Evolutionary conservation across 192 early-diverging fungal species (phyloP), one percentile per base, ranked within the genome.

Genomic region (Linnemannia elongata): DNA sequence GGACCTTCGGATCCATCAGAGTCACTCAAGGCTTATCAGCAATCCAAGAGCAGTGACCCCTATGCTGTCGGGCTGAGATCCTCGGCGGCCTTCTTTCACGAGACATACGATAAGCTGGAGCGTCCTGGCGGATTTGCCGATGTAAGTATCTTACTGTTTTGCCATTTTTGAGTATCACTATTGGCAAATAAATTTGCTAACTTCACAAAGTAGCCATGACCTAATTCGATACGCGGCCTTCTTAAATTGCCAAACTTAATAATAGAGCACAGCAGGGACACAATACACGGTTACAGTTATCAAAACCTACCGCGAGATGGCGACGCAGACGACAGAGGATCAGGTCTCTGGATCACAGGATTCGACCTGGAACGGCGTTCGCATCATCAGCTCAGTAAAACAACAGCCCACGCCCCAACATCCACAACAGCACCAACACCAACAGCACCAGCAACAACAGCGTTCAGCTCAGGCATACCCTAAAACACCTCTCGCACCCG

Each of bases 271-370:
- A 52, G n/a, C 68, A 33, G 79, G 85, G 17, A 75, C 76, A 22
- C 74, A 72, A 36, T 63, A 68, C 22, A 71, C 69, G 4, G 76
- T 75, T 15, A 81, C 76, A 1, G 38, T 78, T 0, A 49, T 69
- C 33, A 87, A 73, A 44, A 87, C 76, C 0, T 87, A 68, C 42
- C 38, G 76, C 27, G 85, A 87, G 68, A 87, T 81, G 79, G 79
- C 79, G 12, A 87, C 85, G 15, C 85, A 87, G 42, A 87, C 85
- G 8, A 87, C 85, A 17, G 85, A 87, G 41, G 85, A 87, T 27
- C 75, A 78, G 17, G 45, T 86, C 33, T 3, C 30, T 15, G 17
- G 12, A 20, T 66, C 27, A 13, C n/a, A 77, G 24, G 76, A 75
- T 0, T 75, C 85, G 3, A 69, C 52, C 18, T 87, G 52, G 44